These are phyloP conservation scores for Chaetomium cochliodes DNA, from an alignment of 495 filamentous ascomycete species.

Conservation along the genomic window DNA sequence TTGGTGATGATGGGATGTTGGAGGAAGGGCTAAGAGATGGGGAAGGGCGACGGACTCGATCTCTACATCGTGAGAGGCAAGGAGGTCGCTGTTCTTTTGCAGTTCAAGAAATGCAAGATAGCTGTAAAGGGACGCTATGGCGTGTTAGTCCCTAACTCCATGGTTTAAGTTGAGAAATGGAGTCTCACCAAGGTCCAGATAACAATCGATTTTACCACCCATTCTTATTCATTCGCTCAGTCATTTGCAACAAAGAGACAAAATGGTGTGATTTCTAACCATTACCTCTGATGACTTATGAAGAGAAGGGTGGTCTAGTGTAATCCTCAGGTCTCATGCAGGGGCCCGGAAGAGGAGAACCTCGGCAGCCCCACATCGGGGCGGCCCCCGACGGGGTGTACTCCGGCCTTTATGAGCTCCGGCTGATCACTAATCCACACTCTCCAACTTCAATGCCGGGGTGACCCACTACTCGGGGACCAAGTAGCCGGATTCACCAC, in stretches of 20 bases:
- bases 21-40: too few species aligned
- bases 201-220: slow-evolving; percentile 61
- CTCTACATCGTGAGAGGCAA: slow-evolving; percentile 57
- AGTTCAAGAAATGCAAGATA: slow-evolving; percentile 63
- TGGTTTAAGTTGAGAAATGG: not conserved
- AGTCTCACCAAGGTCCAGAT: slow-evolving; percentile 39
- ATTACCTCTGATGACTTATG: not conserved
- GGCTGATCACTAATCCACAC: slow-evolving; percentile 28
- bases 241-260: not conserved
- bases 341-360: not conserved
- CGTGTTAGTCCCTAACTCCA: slow-evolving; percentile 13
- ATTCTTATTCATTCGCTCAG: slow-evolving; percentile 33
- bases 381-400: not conserved
- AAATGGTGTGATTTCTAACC: not conserved
- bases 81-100: slow-evolving; percentile 49
- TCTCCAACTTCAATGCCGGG: not conserved
- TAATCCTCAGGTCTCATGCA: not conserved
- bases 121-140: slow-evolving; percentile 66
- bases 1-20: not conserved
- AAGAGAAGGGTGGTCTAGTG: not conserved
- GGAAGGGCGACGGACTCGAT: slow-evolving; percentile 56
- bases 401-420: slow-evolving; percentile 1
- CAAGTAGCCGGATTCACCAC: not conserved
- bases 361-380: slow-evolving; percentile 23
- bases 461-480: not conserved